A percentile compares a stretch with the other conserved stretches of the same genome.
These are phyloP conservation scores for Fusarium transvaalense DNA, from an alignment of 2,329 filamentous ascomycete species.

Conservation along the genomic window DNA sequence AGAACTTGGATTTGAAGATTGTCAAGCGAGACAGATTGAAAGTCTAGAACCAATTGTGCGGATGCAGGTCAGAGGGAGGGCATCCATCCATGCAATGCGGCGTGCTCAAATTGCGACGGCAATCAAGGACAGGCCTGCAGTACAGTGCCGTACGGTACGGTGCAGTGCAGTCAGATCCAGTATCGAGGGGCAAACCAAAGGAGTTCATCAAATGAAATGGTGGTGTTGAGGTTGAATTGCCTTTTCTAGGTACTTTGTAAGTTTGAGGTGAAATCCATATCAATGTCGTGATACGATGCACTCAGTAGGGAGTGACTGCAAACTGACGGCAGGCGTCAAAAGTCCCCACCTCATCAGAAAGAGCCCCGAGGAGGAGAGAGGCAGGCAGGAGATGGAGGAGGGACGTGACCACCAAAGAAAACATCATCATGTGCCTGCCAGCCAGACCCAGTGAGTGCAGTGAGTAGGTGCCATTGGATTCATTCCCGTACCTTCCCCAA, in stretches of 20 bases:
- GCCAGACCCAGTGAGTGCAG: not conserved
- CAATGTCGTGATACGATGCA: conserved; percentile 10
- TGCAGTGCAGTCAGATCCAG: not conserved
- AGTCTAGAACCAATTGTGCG: conserved; percentile 35
- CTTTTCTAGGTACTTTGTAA: not conserved
- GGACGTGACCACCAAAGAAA: not conserved
- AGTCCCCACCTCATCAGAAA: not conserved
- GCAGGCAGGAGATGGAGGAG: not conserved
- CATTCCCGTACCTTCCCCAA: conserved; percentile 24
- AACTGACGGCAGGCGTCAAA: not conserved
- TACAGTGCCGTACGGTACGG: conserved; percentile 1
- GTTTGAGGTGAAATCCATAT: not conserved
- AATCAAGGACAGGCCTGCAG: conserved; percentile 1
- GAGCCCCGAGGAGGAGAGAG: too few species aligned
- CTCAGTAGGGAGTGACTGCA: not conserved
- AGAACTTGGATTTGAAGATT: conserved; percentile 16
- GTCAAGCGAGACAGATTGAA: conserved; percentile 32
- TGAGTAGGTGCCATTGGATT: not conserved
- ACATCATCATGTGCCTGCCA: conserved; percentile 23
- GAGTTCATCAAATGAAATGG: conserved; percentile 5
- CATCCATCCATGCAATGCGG: conserved; percentile 30
- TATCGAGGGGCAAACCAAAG: not conserved
- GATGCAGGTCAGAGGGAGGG: conserved; percentile 7
- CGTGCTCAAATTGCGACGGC: conserved; percentile 1
- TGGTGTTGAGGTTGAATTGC: conserved; percentile 5